Evolutionary conservation across 257 asterid genomes (phyloP).

Genomic region (Lycium ferocissimum): DNA sequence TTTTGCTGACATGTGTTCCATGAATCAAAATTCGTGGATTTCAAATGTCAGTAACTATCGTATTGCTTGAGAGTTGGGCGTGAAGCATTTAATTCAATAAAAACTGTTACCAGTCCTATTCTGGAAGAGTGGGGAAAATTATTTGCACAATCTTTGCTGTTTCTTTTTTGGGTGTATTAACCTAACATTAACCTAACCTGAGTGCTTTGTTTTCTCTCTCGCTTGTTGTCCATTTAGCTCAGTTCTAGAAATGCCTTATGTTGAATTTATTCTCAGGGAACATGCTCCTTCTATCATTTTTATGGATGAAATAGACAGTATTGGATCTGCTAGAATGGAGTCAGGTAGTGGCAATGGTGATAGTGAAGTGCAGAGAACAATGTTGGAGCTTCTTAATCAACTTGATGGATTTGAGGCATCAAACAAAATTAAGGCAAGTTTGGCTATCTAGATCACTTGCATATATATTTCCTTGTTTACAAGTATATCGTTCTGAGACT

Average conservation of each 20-base stretch:
- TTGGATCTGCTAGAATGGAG: conserved; percentile 93
- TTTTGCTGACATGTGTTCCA: not conserved
- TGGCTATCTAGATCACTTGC: not conserved
- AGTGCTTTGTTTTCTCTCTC: not conserved
- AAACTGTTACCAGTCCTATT: not conserved
- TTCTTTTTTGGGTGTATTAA: not conserved
- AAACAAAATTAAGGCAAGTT: conserved; percentile 76
- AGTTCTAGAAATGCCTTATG: not conserved
- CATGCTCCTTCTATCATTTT: conserved; percentile 94
- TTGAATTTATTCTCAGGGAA: conserved; percentile 54
- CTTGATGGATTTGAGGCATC: conserved; percentile 98
- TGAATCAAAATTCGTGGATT: not conserved
- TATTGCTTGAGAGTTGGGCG: not conserved
- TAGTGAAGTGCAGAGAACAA: conserved; percentile 92
- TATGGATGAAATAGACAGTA: conserved; percentile 95
- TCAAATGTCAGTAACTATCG: not conserved
- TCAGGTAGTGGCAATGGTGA: conserved; percentile 94
- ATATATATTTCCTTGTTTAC: not conserved
- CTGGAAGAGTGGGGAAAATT: not conserved
- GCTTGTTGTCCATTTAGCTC: not conserved
- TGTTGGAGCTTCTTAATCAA: conserved; percentile 94
- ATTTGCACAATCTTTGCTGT: not conserved
- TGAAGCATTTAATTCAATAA: not conserved
- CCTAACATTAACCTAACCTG: not conserved
- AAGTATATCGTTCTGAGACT: not conserved